Evolutionary conservation across 2,329 filamentous ascomycete species (phyloP), one percentile per base, ranked within the genome.

Genomic region (Rutstroemia sp.): DNA sequence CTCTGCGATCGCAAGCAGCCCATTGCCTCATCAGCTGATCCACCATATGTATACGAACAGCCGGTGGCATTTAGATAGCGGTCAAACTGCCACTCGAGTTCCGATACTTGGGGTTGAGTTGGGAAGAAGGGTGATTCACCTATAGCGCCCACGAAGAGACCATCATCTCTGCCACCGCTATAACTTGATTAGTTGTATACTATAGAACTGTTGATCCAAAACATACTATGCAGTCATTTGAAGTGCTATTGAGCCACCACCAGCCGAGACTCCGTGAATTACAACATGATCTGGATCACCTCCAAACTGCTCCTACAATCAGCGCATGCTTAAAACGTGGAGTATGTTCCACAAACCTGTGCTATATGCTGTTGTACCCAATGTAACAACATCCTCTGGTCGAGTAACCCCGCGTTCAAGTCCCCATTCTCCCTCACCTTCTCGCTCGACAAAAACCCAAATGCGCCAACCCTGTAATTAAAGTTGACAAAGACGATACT

Each of bases 301-400:
- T 12, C 77, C 72, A 61, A 77, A 76, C 61, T 67, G 25, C 19
- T 14, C 45, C 25, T 45, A 18, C 18, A 16, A 18, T 58, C 25
- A 58, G 30, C 16, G 53, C 6, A 1, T n/a, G 41, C 9, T 34
- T 10, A 12, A 23, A 18, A 19, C 5, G 14, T 41, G 8, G 2
- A 5, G 10, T 16, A 48, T 18, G 45, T n/a, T 21, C 19, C 16
- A 57, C 59, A 6, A 65, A 76, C 75, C 66, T 76, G 68, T 30
- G 69, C 66, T 44, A 88, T 85, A 58, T 88, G 72, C 38, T 76
- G 70, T 63, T 81, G 75, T 0, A 86, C 77, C 85, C 85, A 88
- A 50, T 78, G 66, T 47, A 88, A 67, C 2, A 79, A 72, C 25
- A 79, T 75, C 18, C 82, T 74, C 69, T 87, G 83, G 62, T 88